Evolutionary conservation across 2,329 filamentous ascomycete genomes (phyloP), one percentile per base, ranked within the genome.

Genomic region (Colletotrichum lindemuthianum): DNA sequence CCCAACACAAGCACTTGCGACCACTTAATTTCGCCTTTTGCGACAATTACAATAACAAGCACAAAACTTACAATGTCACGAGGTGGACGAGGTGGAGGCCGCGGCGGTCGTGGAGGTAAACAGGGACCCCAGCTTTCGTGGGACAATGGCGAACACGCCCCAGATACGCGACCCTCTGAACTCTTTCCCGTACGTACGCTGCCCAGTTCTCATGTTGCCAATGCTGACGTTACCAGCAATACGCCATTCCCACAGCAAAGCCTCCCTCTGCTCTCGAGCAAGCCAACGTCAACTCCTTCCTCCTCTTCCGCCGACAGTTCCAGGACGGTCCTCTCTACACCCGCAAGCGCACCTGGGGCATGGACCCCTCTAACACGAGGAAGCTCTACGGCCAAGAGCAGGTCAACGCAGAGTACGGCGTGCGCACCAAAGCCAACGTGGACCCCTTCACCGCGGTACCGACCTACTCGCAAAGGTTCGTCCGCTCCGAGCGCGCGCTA

Each of bases 371-470:
- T 6, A 77, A 73, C 12, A 76, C 75, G 37, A 72, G 76, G 56
- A 79, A 76, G 66, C 75, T 71, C 72, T 88, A 88, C 74, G 84
- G 84, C 69, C 85, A 86, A 70, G 79, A 83, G n/a, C 86, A 88
- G 74, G 76, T 83, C 71, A 88, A 88, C 74, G 81, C 82, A 67
- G 82, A 81, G 59, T 88, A 84, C 75, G 83, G 64, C 47, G 75
- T 83, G 69, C 82, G 81, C 72, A 86, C 78, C 75, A 84, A 83
- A 69, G 85, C 85, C 41, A 85, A 82, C 11, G 70, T 84, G 53
- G 85, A 88, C 72, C 84, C 86, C 16, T 88, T 88, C 73, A 81
- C 79, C n/a, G 79, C 83, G 44, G 81, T 88, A 60, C 84, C 84
- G n/a, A 83, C 82, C 65, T 88, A 86, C 76, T 85, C 83, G 47